Evolutionary conservation across 352 stramenopile species (phyloP).

Genomic region (Pseudoperonospora humuli): DNA sequence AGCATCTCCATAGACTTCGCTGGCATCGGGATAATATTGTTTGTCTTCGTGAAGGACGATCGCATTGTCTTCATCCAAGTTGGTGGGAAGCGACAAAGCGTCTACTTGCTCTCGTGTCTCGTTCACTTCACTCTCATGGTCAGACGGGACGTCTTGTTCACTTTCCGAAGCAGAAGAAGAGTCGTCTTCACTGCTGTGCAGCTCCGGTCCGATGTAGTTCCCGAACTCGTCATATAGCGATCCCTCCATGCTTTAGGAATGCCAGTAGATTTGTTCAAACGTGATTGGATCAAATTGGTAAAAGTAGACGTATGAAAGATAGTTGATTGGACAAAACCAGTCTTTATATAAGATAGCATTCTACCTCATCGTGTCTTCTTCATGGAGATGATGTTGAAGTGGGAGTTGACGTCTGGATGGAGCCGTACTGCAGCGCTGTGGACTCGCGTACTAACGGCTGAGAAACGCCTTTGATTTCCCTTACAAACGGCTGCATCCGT

Average conservation of each 20-base stretch:
- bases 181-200: conserved; percentile 62
- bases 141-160: conserved; percentile 14
- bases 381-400: conserved; percentile 3
- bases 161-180: too few relatives aligned
- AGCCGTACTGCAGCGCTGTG: conserved; percentile 6
- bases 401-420: conserved; percentile 17
- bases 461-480: not conserved
- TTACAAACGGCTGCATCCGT: conserved; percentile 2
- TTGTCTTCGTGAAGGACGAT: conserved; percentile 99
- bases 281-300: too few relatives aligned
- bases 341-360: too few relatives aligned
- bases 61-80: conserved; percentile 69
- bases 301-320: too few relatives aligned
- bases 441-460: not conserved
- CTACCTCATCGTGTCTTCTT: conserved; percentile 17
- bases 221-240: conserved; percentile 99
- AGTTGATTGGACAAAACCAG: too few relatives aligned
- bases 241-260: conserved; percentile 80
- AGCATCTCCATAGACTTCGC: conserved; percentile 94
- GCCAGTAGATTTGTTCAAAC: not conserved
- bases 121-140: conserved; percentile 38
- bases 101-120: conserved; percentile 29
- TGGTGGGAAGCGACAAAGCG: conserved; percentile 40
- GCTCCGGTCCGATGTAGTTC: conserved; percentile 99
- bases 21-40: conserved; percentile 97